Evolutionary conservation across 2,329 filamentous ascomycete genomes (phyloP).

Genomic region (Huntiella savannae): DNA sequence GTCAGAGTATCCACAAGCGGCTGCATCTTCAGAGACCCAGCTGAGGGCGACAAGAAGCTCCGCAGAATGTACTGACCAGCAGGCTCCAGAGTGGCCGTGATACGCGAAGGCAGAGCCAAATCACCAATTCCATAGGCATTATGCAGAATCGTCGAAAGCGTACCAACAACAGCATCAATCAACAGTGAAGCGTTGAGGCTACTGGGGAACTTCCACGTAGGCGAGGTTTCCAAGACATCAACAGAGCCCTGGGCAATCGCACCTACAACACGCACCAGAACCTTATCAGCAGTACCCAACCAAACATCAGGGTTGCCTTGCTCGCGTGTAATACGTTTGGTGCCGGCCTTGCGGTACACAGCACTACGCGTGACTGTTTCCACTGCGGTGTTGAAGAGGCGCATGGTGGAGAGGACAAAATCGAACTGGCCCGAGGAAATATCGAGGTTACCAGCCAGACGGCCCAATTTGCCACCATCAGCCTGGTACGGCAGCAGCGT

Average conservation of each 20-base stretch:
- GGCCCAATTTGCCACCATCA: constrained; percentile 55
- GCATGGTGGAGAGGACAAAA: constrained; percentile 55
- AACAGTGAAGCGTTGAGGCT: constrained; percentile 50
- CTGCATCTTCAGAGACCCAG: constrained; percentile 54
- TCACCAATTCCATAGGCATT: constrained; percentile 61
- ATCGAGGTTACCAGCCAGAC: constrained; percentile 67
- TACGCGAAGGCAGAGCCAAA: constrained; percentile 23
- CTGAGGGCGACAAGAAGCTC: constrained; percentile 52
- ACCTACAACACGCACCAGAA: constrained; percentile 50
- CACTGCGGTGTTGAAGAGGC: constrained; percentile 55
- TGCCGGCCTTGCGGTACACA: constrained; percentile 42
- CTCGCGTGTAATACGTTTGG: constrained; percentile 28
- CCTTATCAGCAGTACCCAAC: constrained; percentile 59
- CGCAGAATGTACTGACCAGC: constrained; percentile 61
- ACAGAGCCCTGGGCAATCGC: constrained; percentile 58
- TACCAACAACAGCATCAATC: constrained; percentile 44
- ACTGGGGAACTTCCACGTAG: constrained; percentile 64
- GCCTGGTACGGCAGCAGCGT: constrained; percentile 60
- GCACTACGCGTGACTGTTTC: constrained; percentile 55
- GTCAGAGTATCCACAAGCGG: constrained; percentile 52
- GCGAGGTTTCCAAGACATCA: constrained; percentile 70
- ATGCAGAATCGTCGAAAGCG: constrained; percentile 52
- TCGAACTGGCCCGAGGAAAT: constrained; percentile 57
- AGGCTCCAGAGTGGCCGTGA: constrained; percentile 45
- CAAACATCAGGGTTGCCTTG: constrained; percentile 34